Evolutionary conservation across 2,329 filamentous ascomycete genomes (phyloP), one percentile per base, ranked within the genome.

Genomic region (Stachybotrys elegans): DNA sequence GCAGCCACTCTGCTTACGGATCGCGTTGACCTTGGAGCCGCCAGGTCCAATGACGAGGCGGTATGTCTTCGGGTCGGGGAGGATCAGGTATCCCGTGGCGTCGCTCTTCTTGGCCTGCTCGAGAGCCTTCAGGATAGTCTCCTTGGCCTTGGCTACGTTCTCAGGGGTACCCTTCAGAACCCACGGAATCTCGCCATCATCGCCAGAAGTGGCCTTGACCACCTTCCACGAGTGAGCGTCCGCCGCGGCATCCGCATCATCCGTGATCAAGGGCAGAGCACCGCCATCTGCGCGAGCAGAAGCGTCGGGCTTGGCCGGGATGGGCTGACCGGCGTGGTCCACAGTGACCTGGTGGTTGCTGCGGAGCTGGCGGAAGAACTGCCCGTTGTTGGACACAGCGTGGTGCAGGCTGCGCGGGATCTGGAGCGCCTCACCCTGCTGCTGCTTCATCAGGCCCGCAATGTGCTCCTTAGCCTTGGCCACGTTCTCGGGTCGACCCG

Each of bases 1-100:
- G 68, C 91, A 96, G 44, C 87, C 88, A 42, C 90, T 96, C 72
- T 93, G 83, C 71, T 88, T 89, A 55, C 93, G 83, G 62, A 98
- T 96, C 34, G 81, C 73, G 68, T 96, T 96, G 64, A 98, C 94
- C 67, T 92, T 92, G 65, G 81, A 86, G 47, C 93, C 93, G 47
- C 86, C 87, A 51, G 85, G 83, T 5, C 93, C 93, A 54, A 98
- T 90, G 40, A 98, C 88, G 51, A 86, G 86, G 49, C 92, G 82
- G 73, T 96, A 95, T 38, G 88, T 89, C 55, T 80, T 82, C 11
- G 93, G 88, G 61, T 98, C 92, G 0, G 92, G 87, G 31, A 98
- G 78, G 51, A 93, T 84, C 27, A 98, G 78, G 65, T 94, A 96
- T 5, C 93, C 93, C 1, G 84, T 89, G 5, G 83, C 81, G 37